phyloP scores from a whole-genome alignment of 1,284 basidiomycete genomes.

The Ustilago curta region DNA sequence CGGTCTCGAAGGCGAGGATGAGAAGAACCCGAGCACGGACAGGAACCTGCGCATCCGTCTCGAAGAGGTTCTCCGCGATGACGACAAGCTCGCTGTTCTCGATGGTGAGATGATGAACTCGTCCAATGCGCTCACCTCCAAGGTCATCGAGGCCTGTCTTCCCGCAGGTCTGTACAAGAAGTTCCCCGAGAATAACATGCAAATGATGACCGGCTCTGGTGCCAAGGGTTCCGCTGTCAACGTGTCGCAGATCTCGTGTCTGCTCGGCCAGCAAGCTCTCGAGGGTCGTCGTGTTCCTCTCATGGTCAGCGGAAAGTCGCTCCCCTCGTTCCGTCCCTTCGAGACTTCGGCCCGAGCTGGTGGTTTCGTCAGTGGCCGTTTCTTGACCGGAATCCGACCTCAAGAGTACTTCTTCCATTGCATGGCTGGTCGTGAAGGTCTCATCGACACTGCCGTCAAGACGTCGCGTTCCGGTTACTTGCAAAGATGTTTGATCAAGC shows the following conservation, averaged over 20 bases:
- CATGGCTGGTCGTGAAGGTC: conserved; percentile 98
- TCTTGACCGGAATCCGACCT: conserved; percentile 96
- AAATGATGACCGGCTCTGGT: conserved; percentile 97
- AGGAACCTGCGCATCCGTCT: conserved; percentile 74
- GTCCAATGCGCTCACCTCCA: conserved; percentile 82
- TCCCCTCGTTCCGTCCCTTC: conserved; percentile 96
- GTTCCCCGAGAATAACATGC: conserved; percentile 99
- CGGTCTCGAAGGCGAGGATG: conserved; percentile 70
- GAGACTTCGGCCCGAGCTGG: conserved; percentile 97
- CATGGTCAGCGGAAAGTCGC: conserved; percentile 98
- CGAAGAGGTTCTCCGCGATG: conserved; percentile 95
- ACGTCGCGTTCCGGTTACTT: conserved; percentile 98
- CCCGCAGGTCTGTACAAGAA: conserved; percentile 79
- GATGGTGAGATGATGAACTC: conserved; percentile 81
- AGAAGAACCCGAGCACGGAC: conserved; percentile 70
- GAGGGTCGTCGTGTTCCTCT: conserved; percentile 98
- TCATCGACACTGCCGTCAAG: conserved; percentile 99
- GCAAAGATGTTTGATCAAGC: conserved; percentile 98
- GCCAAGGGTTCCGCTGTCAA: conserved; percentile 99
- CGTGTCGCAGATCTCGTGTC: conserved; percentile 95
- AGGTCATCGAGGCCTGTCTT: conserved; percentile 78
- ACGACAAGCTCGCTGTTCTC: conserved; percentile 96
- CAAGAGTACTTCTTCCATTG: conserved; percentile 99
- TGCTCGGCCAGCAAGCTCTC: conserved; percentile 95
- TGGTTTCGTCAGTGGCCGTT: conserved; percentile 99